Conservation (phyloP, 176 grass and related monocot species). For the Aegilops umbellulata region DNA sequence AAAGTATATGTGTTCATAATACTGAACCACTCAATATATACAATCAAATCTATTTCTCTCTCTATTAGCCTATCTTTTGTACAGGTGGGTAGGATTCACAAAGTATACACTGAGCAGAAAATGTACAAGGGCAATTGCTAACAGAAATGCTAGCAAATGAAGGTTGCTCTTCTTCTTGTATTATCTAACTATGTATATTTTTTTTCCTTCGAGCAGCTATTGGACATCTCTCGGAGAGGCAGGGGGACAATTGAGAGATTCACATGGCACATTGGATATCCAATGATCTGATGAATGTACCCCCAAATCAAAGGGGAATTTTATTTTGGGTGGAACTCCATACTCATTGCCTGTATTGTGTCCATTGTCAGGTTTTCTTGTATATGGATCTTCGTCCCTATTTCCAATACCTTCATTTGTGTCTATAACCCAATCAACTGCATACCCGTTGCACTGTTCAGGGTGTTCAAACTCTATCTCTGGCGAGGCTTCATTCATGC, state of each 20-base stretch:
- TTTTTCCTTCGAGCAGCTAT: slow-evolving; percentile 29
- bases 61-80: slow-evolving; percentile 49
- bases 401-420: slow-evolving; percentile 29
- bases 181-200: slow-evolving; percentile 27
- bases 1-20: neutral
- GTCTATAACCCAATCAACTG: slow-evolving; percentile 28
- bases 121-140: slow-evolving; percentile 21
- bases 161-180: slow-evolving; percentile 26
- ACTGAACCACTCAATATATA: slow-evolving; percentile 14
- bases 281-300: slow-evolving; percentile 60
- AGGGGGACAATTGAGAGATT: slow-evolving; percentile 38
- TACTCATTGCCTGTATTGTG: slow-evolving; percentile 15
- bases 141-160: slow-evolving; percentile 50
- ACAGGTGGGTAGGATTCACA: slow-evolving; percentile 17
- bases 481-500: slow-evolving; percentile 29
- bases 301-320: slow-evolving; percentile 53
- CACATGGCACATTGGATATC: slow-evolving; percentile 55
- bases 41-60: slow-evolving; percentile 10
- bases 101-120: slow-evolving; percentile 28
- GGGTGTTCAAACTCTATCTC: slow-evolving; percentile 36
- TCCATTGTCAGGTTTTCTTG: slow-evolving; percentile 24
- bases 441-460: slow-evolving; percentile 37
- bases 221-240: slow-evolving; percentile 30
- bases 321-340: slow-evolving; percentile 31
- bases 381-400: slow-evolving; percentile 10